Conservation (phyloP, 179 eudicot genomes). For the Pouteria campechiana region DNA sequence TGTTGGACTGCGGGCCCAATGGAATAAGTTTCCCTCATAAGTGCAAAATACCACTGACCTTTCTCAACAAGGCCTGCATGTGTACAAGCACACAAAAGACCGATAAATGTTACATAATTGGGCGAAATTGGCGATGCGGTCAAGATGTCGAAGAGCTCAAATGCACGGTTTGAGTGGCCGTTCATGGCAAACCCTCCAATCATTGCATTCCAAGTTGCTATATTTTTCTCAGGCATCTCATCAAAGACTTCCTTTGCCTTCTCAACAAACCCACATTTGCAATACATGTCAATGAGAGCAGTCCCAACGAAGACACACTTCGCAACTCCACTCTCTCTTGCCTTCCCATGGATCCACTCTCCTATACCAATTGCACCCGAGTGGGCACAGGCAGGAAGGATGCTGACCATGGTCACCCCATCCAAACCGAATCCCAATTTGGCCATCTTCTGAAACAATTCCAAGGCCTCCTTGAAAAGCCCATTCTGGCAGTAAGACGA, state of each 20-base stretch:
- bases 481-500: slow-evolving; percentile 6
- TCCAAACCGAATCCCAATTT: slow-evolving; percentile 4
- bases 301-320: not conserved
- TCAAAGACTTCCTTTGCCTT: slow-evolving; percentile 3
- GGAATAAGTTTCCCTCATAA: slow-evolving; percentile 10
- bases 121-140: slow-evolving; percentile 2
- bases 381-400: slow-evolving; percentile 8
- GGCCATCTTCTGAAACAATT: slow-evolving; percentile 1
- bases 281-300: slow-evolving; percentile 6
- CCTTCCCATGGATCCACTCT: slow-evolving; percentile 7
- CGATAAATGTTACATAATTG: slow-evolving; percentile 9
- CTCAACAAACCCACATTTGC: slow-evolving; percentile 7
- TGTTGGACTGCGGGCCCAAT: slow-evolving; percentile 10
- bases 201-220: slow-evolving; percentile 6
- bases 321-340: slow-evolving; percentile 3
- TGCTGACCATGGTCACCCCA: slow-evolving; percentile 2
- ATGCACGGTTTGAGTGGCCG: slow-evolving; percentile 10
- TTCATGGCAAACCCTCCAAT: slow-evolving; percentile 4
- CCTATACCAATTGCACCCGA: slow-evolving; percentile 6
- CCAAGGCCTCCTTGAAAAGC: slow-evolving; percentile 1
- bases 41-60: slow-evolving; percentile 11
- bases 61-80: slow-evolving; percentile 14
- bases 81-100: slow-evolving; percentile 13
- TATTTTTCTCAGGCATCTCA: not conserved
- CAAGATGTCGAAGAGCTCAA: slow-evolving; percentile 11